Evolutionary conservation across 164 flowering plant genomes (phyloP), one percentile per base, ranked within the genome.

Genomic region (Liquidambar formosana): DNA sequence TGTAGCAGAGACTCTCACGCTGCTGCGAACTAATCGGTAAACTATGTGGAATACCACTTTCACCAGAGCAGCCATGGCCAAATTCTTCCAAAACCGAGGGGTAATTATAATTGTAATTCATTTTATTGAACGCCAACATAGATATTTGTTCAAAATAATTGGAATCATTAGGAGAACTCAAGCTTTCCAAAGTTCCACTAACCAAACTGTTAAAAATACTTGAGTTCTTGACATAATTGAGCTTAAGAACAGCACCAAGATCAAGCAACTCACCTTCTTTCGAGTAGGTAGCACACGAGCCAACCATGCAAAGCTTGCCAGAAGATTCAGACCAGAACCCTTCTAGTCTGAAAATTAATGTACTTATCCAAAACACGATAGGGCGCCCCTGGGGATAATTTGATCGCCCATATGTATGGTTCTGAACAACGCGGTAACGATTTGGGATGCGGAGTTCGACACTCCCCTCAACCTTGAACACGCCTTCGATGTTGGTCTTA

Each of bases 201-300:
- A 83, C 78, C 65, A 83, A 72, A 78, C 84, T 77, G 61, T 75
- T 80, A 12, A 27, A 25, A 6, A 82, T 70, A 5, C 67, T 85
- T 23, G 82, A 73, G 53, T 51, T 74, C 33, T 52, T 76, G 0
- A 75, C 56, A 75, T 73, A 78, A 38, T 73, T 67, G 25, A 85
- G 76, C 87, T 80, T 85, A 19, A 89, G 72, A 47, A 81, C 80
- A 60, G 68, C 81, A 58, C 75, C 68, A 64, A 82, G 71, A 48
- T 72, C 45, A 54, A 79, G 57, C 5, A 26, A 8, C 9, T 78
- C 73, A 78, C 88, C 86, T 75, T 71, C 70, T 22, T 26, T 63
- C 6, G 73, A 61, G 16, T 45, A 57, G 21, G 62, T 63, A 38
- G 28, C 38, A 23, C 81, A 79, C 2, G 77, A 70, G 59, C 90